These are phyloP conservation scores for Fusarium anguioides DNA, from an alignment of 2,329 filamentous ascomycete species.

Conservation along the genomic window DNA sequence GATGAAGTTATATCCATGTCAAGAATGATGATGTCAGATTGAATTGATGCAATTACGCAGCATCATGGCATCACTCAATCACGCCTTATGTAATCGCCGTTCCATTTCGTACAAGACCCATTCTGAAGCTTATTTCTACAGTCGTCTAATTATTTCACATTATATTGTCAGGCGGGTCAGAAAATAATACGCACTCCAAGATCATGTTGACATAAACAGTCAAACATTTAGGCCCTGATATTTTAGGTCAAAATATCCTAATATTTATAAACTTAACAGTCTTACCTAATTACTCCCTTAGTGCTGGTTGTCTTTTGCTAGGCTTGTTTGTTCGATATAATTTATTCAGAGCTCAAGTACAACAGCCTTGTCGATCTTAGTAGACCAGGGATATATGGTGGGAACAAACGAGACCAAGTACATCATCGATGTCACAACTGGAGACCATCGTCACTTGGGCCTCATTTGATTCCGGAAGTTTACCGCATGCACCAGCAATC, in stretches of 20 bases:
- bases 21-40: constrained; percentile 29
- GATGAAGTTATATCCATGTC: constrained; percentile 9
- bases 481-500: constrained; percentile 5
- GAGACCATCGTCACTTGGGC: constrained; percentile 11
- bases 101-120: neutral
- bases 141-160: too few relatives aligned
- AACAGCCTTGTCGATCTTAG: constrained; percentile 7
- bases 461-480: constrained; percentile 21
- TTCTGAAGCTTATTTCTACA: neutral
- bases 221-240: too few relatives aligned
- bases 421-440: constrained; percentile 6
- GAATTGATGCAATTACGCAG: constrained; percentile 18
- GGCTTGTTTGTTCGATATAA: neutral
- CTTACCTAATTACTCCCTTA: too few relatives aligned
- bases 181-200: too few relatives aligned
- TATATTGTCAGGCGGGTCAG: too few relatives aligned
- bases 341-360: neutral
- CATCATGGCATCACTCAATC: constrained; percentile 13
- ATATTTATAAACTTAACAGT: too few relatives aligned
- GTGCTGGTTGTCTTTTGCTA: too few relatives aligned
- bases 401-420: constrained; percentile 1
- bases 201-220: too few relatives aligned
- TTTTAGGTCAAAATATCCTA: too few relatives aligned
- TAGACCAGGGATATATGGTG: neutral
- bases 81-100: constrained; percentile 31